These are phyloP conservation scores for Solanum hybrid DNA, from an alignment of 305 asterid genomes.

Conservation along the genomic window DNA sequence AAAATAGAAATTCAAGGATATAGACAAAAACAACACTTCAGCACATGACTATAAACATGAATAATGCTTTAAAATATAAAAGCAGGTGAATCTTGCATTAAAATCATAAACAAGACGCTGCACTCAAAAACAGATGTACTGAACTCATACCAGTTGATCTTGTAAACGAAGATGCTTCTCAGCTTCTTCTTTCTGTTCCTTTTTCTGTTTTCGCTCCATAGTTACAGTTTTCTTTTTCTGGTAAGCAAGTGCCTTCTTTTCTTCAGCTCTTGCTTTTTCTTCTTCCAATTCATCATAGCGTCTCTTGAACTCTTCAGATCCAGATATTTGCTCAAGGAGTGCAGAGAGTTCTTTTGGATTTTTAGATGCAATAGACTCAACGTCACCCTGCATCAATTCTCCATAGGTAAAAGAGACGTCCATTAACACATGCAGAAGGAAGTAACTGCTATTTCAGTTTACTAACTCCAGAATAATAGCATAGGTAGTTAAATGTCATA, in stretches of 20 bases:
- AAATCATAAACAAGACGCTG: not conserved
- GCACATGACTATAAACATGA: not conserved
- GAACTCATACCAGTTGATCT: constrained; percentile 63
- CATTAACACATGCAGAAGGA: not conserved
- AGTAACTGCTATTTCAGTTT: not conserved
- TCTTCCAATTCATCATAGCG: constrained; percentile 80
- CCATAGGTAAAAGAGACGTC: not conserved
- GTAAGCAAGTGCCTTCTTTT: constrained; percentile 89
- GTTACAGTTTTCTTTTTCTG: constrained; percentile 87
- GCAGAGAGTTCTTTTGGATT: constrained; percentile 86
- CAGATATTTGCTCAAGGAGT: constrained; percentile 92
- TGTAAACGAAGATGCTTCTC: constrained; percentile 91
- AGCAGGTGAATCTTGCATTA: not conserved
- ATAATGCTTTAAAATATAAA: not conserved
- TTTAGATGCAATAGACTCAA: constrained; percentile 93
- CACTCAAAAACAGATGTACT: not conserved
- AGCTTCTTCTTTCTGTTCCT: constrained; percentile 97
- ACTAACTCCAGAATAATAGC: not conserved
- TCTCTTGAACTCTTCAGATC: constrained; percentile 87
- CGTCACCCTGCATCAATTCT: constrained; percentile 71
- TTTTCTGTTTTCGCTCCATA: constrained; percentile 87
- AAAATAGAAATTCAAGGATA: not conserved
- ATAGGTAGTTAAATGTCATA: not conserved
- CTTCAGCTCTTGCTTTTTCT: constrained; percentile 89
- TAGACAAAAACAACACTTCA: not conserved